Base-by-base conservation (phyloP, 495 filamentous ascomycete genomes). In the Aspergillus nanangensis region DNA sequence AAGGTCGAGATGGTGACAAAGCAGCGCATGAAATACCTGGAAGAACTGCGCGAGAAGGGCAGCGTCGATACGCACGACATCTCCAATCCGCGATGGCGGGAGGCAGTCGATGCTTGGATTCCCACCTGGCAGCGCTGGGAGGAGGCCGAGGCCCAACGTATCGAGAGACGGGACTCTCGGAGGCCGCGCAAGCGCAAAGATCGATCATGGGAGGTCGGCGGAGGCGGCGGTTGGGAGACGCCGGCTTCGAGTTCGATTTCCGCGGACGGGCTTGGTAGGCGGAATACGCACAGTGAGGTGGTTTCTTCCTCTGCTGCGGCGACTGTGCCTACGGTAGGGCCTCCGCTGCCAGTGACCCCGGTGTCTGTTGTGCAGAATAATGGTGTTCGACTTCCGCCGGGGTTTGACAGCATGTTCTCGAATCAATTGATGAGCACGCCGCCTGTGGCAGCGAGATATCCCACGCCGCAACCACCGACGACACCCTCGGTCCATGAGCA, bases 1-100 rank as follows among this genome's bases (percentile, higher is more conserved):
- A 74, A 72, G 50, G 70, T 74, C 2, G 70, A 74, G 45, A 35
- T 66, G 18, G 64, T 71, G 5, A 72, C 70, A 23, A 74, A 69
- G 33, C 67, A 70, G 53, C 58, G 70, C 8, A 64, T 70, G 48
- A 67, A 72, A 47, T 66, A 61, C 36, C 56, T 72, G 1, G 62
- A 70, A 2, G 69, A 71, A 17, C 63, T 64, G 46, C 55, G 56
- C 38, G 57, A 65, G 5, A 60, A 53, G 31, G 52, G 48, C 36
- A 47, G 48, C 41, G 54, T 21, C 36, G 56, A 40, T 44, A 51
- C 27, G 22, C 54, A 65, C 19, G 67, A 70, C 33, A 27, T 59
- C 10, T 66, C 69, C 43, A 71, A 71, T 48, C 67, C 60, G 21
- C 60, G 64, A 18, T 71, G 69, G 69, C 58, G 66, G 31, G 61